Conservation (phyloP, 2,329 filamentous ascomycete species). For the Exophiala sp. region DNA sequence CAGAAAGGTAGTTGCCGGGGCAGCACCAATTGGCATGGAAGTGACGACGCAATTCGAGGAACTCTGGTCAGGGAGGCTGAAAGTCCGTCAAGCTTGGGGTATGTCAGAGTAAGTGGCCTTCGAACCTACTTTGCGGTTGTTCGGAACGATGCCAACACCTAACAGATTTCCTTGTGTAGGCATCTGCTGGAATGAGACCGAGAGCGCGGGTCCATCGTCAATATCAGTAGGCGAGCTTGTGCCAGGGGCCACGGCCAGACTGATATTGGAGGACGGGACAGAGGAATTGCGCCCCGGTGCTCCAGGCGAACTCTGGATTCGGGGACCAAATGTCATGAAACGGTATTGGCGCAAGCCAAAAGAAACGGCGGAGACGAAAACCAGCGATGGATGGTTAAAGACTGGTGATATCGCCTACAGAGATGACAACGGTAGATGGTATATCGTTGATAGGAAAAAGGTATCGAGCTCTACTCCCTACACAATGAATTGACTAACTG, state of each 20-base stretch:
- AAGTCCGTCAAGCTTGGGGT: conserved; percentile 51
- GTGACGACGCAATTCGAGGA: conserved; percentile 41
- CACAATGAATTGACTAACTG: neutral
- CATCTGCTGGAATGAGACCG: neutral
- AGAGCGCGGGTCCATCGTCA: conserved; percentile 8
- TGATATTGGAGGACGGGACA: conserved; percentile 47
- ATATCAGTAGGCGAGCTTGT: conserved; percentile 62
- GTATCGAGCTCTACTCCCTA: neutral
- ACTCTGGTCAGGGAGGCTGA: conserved; percentile 40
- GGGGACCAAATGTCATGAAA: conserved; percentile 55
- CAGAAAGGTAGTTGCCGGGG: conserved; percentile 45
- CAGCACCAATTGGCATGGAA: conserved; percentile 46
- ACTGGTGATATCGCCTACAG: conserved; percentile 58
- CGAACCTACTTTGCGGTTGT: neutral
- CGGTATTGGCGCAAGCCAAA: conserved; percentile 57
- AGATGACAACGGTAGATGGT: conserved; percentile 8
- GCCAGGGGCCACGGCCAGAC: conserved; percentile 64
- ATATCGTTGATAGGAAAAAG: conserved; percentile 69
- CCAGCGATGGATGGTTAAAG: conserved; percentile 53
- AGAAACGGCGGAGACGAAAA: conserved; percentile 52
- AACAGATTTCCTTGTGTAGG: neutral
- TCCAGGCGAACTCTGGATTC: conserved; percentile 49
- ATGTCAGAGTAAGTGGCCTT: conserved; percentile 49
- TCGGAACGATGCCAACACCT: neutral
- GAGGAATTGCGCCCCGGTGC: neutral